Percentiles rank a stretch among this genome's conserved stretches.
Conservation (phyloP, 768 basidiomycete species). For the Galerina sulciceps region DNA sequence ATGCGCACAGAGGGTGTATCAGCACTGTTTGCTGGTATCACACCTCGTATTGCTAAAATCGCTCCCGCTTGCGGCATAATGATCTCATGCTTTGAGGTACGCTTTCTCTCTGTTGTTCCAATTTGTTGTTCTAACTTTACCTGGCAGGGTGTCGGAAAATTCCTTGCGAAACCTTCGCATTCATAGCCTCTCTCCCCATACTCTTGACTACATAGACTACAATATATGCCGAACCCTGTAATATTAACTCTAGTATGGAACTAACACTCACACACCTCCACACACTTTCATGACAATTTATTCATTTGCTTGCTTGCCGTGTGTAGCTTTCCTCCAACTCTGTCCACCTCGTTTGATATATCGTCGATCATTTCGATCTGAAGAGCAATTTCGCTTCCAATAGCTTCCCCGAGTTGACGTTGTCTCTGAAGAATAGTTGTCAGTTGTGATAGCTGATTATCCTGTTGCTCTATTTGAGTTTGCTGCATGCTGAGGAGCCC, state of each 20-base stretch:
- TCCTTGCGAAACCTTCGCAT: slow-evolving; percentile 44
- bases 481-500: slow-evolving; percentile 84
- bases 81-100: slow-evolving; percentile 94
- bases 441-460: slow-evolving; percentile 77
- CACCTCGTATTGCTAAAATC: slow-evolving; percentile 92
- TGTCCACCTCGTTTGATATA: slow-evolving; percentile 76
- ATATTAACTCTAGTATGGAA: slow-evolving; percentile 25
- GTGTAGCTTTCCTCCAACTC: slow-evolving; percentile 78
- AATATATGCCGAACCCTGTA: slow-evolving; percentile 27
- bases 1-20: slow-evolving; percentile 76
- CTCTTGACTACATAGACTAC: slow-evolving; percentile 19
- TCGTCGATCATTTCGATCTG: slow-evolving; percentile 90
- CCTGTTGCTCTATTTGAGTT: slow-evolving; percentile 82
- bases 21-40: slow-evolving; percentile 82
- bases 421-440: slow-evolving; percentile 85
- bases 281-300: slow-evolving; percentile 56
- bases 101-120: slow-evolving; percentile 18
- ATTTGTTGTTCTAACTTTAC: neutral
- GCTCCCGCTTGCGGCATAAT: slow-evolving; percentile 98
- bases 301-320: slow-evolving; percentile 83
- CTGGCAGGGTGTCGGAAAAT: slow-evolving; percentile 60
- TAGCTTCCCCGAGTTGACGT: slow-evolving; percentile 84
- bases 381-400: slow-evolving; percentile 76
- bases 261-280: slow-evolving; percentile 10
- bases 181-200: neutral